A percentile compares a stretch with the other conserved stretches of the same genome.
These are phyloP conservation scores for Hortiboletus flavorubellus DNA, from an alignment of 768 basidiomycete species.

Conservation along the genomic window DNA sequence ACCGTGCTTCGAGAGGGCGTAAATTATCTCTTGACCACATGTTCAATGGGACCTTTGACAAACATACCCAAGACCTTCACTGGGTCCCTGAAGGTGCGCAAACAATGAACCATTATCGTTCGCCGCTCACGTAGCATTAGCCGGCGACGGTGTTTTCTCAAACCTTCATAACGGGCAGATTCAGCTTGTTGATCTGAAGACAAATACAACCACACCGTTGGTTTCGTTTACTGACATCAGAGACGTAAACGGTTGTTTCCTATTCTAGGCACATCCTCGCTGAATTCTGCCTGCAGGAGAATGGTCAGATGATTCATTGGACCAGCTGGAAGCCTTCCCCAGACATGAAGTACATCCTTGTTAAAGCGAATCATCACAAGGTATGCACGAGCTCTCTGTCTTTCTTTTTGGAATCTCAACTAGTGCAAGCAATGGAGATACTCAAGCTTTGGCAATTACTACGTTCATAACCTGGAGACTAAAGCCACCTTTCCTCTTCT, in stretches of 20 bases:
- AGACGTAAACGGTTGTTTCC: conserved; percentile 46
- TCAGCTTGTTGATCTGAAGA: conserved; percentile 76
- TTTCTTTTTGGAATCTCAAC: conserved; percentile 4
- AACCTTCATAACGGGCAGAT: conserved; percentile 59
- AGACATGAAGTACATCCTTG: conserved; percentile 85
- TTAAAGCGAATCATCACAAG: conserved; percentile 74
- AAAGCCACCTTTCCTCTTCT: conserved; percentile 69
- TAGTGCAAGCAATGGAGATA: conserved; percentile 85
- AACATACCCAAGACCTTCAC: conserved; percentile 46
- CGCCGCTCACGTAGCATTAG: conserved; percentile 40
- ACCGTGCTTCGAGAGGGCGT: conserved; percentile 49
- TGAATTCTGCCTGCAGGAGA: conserved; percentile 41
- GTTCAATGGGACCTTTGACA: conserved; percentile 85
- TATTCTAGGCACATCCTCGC: neutral
- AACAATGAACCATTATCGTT: neutral
- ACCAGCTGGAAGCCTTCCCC: conserved; percentile 78
- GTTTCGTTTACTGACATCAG: conserved; percentile 56
- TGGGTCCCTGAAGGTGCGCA: conserved; percentile 92
- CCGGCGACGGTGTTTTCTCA: conserved; percentile 93
- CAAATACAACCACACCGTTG: conserved; percentile 61
- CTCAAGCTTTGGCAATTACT: conserved; percentile 89
- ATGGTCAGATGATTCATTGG: conserved; percentile 50
- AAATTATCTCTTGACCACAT: conserved; percentile 86
- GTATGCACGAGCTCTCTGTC: conserved; percentile 33
- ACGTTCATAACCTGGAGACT: conserved; percentile 75